These are phyloP conservation scores for Trichosporon asahii DNA, from an alignment of 1,284 basidiomycete species.

Conservation along the genomic window DNA sequence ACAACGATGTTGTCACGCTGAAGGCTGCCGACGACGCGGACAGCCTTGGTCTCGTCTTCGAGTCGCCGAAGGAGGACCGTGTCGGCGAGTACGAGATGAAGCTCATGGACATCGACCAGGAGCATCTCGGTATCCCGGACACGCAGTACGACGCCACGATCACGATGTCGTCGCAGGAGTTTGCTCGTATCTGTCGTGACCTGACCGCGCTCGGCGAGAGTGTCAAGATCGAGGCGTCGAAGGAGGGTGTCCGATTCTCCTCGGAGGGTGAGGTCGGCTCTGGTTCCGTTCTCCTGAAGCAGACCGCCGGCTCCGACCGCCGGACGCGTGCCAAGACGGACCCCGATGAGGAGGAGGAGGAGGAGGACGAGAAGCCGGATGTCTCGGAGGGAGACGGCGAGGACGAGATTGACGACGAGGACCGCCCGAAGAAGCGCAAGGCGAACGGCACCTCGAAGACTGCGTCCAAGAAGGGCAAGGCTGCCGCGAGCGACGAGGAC, in stretches of 20 bases:
- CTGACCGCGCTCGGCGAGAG: conserved; percentile 88
- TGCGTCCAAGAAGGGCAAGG: conserved; percentile 60
- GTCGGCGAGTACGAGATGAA: conserved; percentile 99
- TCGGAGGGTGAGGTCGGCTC: conserved; percentile 93
- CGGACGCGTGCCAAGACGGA: conserved; percentile 53
- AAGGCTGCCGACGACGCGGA: conserved; percentile 92
- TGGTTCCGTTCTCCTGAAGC: conserved; percentile 82
- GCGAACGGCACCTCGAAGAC: conserved; percentile 52
- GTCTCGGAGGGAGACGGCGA: conserved; percentile 50
- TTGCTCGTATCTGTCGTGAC: conserved; percentile 89
- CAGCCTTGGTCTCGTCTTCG: conserved; percentile 82
- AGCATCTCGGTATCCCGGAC: conserved; percentile 95
- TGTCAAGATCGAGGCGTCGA: conserved; percentile 92
- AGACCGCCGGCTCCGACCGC: conserved; percentile 55
- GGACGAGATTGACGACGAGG: conserved; percentile 54
- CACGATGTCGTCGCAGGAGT: conserved; percentile 81
- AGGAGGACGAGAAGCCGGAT: conserved; percentile 52
- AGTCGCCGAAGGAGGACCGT: conserved; percentile 85
- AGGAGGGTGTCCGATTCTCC: conserved; percentile 93
- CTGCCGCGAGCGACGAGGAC: conserved; percentile 49
- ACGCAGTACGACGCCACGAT: conserved; percentile 96
- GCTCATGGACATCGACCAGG: conserved; percentile 98
- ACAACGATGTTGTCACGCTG: conserved; percentile 89
- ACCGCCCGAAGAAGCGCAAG: conserved; percentile 47
- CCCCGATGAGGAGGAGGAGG: conserved; percentile 57